A percentile compares a stretch with the other conserved stretches of the same genome.
Evolutionary conservation across 192 early-diverging fungal genomes (phyloP).

Genomic region (Phlyctochytrium arcticum): DNA sequence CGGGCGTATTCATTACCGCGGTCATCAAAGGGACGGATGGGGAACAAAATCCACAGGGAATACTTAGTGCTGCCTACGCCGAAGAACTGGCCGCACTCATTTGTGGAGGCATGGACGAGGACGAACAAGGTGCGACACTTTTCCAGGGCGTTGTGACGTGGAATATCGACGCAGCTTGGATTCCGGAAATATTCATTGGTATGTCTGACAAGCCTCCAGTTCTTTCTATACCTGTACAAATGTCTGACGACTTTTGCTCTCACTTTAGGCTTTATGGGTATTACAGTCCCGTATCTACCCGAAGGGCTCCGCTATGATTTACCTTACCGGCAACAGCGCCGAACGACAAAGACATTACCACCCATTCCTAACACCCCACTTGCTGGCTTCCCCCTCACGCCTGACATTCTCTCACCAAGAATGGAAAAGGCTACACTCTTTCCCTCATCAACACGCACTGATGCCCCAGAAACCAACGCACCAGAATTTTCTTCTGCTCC

Average conservation of each 20-base stretch:
- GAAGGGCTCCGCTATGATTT: slow-evolving; percentile 32
- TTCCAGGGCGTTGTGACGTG: slow-evolving; percentile 19
- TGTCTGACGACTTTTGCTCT: background rate
- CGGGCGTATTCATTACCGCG: slow-evolving; percentile 18
- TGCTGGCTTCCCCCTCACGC: background rate
- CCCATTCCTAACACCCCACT: slow-evolving; percentile 2
- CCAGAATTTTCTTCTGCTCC: too few species aligned
- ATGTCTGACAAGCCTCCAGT: background rate
- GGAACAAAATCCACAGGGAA: slow-evolving; percentile 7
- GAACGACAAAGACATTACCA: background rate
- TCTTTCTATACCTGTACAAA: background rate
- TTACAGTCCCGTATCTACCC: slow-evolving; percentile 30
- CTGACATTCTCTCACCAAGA: background rate
- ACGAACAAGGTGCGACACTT: slow-evolving; percentile 1
- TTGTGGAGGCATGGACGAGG: background rate
- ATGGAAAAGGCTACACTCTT: too few species aligned
- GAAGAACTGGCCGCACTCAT: slow-evolving; percentile 34
- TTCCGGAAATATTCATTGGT: slow-evolving; percentile 38
- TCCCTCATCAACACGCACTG: too few species aligned
- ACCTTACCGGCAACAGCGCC: slow-evolving; percentile 4
- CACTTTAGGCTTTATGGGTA: slow-evolving; percentile 28
- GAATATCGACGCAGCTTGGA: slow-evolving; percentile 18
- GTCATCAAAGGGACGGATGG: slow-evolving; percentile 13
- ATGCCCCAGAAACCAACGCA: background rate
- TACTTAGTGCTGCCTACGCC: slow-evolving; percentile 31